Base-by-base conservation (phyloP, 176 grass and related monocot genomes). In the Oryza meyeriana region DNA sequence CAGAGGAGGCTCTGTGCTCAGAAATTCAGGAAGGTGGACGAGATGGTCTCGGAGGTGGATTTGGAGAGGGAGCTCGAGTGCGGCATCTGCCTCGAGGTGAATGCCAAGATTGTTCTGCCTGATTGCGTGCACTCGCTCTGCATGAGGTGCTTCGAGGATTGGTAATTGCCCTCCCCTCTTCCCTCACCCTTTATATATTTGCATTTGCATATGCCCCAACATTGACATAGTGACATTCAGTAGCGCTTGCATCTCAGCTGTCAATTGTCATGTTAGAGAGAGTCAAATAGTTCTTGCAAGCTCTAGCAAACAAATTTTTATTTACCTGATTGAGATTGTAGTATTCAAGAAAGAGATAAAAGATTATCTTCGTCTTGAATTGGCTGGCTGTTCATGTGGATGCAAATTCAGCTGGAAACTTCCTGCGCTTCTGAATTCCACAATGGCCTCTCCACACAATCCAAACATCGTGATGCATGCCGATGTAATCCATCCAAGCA, bases 21-120 rank as follows among this genome's bases (percentile, higher is more conserved):
- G 33, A 83, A 71, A 20, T 83, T 86, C 65, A 83, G 74, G 28
- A 66, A 72, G 66, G 70, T 59, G 63, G 70, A 73, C 9, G 79
- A 63, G 26, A 14, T 47, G 35, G 48, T 86, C 30, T 89, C 79
- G 34, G 83, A 71, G 35, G 58, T 70, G 64, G 83, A 92, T 32
- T 44, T 85, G 27, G 86, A 92, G 82, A 89, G 90, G 75, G 90
- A 92, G 69, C 83, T 79, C 30, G 90, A 92, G 64, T 92, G 90
- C 38, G 90, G 90, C 33, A 89, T 92, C 33, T 92, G 86, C 65
- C 69, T 92, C 38, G 90, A 92, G 75, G 40, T 79, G 9, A 79
- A 74, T 39, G 4, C 68, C 75, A 92, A 89, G 26, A 61, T 92
- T 42, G 90, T 92, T 52, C 79, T 92, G 64, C 86, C 90, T 0